Evolutionary conservation across 176 grass and related monocot species (phyloP).

Genomic region (Aechmea fasciata): DNA sequence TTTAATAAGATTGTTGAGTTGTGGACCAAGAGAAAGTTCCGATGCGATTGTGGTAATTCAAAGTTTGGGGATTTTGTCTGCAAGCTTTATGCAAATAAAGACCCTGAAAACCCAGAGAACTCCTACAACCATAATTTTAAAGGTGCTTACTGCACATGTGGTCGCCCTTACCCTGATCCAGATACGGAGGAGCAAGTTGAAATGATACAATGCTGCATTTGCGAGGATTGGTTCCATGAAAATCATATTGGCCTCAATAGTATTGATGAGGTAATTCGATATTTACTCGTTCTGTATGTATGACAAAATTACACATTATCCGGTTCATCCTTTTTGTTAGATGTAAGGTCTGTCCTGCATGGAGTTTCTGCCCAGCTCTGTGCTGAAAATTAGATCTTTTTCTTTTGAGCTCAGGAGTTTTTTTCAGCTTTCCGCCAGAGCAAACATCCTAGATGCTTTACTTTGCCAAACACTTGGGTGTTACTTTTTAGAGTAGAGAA

Average conservation of each 20-base stretch:
- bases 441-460: no score
- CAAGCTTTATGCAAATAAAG: conserved; percentile 77
- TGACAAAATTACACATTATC: not conserved
- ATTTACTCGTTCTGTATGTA: conserved; percentile 11
- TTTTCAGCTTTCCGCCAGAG: no score
- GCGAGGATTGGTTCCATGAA: conserved; percentile 98
- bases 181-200: conserved; percentile 78
- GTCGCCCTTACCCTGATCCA: conserved; percentile 93
- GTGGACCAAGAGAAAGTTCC: conserved; percentile 93
- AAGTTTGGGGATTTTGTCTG: conserved; percentile 66
- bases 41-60: conserved; percentile 91
- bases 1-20: conserved; percentile 67
- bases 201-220: conserved; percentile 98
- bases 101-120: conserved; percentile 55
- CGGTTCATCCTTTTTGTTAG: not conserved
- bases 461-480: no score
- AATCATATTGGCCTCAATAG: conserved; percentile 80
- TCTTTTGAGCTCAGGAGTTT: not conserved
- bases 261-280: conserved; percentile 47
- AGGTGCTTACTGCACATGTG: conserved; percentile 84
- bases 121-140: conserved; percentile 93
- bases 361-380: not conserved
- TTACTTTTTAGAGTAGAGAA: no score
- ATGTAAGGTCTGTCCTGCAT: not conserved
- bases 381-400: no score